Evolutionary conservation across 306 rosid genomes (phyloP), one percentile per base, ranked within the genome.

Genomic region (Lathyrus oleraceus): DNA sequence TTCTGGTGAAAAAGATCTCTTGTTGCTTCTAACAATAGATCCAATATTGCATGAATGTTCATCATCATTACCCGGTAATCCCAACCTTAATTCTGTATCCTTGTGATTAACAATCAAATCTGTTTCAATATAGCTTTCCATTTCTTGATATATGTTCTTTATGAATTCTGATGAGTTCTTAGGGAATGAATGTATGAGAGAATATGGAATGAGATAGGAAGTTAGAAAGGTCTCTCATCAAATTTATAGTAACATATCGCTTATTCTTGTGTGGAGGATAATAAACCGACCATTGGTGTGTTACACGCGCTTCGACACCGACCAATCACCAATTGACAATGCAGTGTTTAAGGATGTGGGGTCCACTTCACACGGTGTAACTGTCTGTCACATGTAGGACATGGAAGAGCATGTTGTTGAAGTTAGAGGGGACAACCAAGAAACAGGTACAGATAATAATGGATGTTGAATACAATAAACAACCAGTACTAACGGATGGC

Each of bases 1-100:
- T 59, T 88, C 87, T 0, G 74, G 64, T 15, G 84, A 83, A 53
- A 53, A 53, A 73, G 75, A 74, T 57, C 96, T 88, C 82, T 89
- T 90, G 69, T 82, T 85, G 44, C 45, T 77, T 64, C 62, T 85
- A 14, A 81, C 63, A 20, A 30, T 28, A 58, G 58, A 44, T 1
- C 48, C 43, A 25, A 5, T 56, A 61, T 30, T 56, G 52, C 77
- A 76, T 45, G 79, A 62, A 65, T 65, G 69, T 62, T 76, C 81
- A 65, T 77, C 81, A 21, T 84, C 76, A 23, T 71, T 65, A 4
- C 96, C 94, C 0, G 94, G 94, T 65, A 89, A 74, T 21, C 96
- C 97, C 69, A 91, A 72, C 66, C 86, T 85, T 57, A 91, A 84
- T 78, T 89, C 90, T 13, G 87, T 84, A 14, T 59, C 90, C 78